These are phyloP conservation scores for Neovahlkampfia damariscottae DNA, from an alignment of 78 protist species.

Conservation along the genomic window DNA sequence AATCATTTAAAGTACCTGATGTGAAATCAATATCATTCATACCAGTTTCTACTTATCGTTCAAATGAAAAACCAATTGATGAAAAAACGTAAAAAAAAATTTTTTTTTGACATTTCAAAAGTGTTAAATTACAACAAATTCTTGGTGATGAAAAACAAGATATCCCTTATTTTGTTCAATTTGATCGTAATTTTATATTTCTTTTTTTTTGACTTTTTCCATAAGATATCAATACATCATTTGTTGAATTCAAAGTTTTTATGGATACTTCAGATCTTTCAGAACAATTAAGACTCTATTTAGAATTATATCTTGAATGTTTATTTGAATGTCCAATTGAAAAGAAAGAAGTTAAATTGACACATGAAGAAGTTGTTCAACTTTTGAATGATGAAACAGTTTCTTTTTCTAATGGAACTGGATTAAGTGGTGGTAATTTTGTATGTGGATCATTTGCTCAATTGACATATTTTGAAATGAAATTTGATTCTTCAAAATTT, in stretches of 20 bases:
- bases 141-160: no score
- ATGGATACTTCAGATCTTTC: background rate
- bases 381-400: background rate
- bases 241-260: background rate
- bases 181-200: no score
- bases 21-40: background rate
- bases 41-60: background rate
- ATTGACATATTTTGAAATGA: background rate
- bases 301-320: background rate
- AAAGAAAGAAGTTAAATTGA: background rate
- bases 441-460: background rate
- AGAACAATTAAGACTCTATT: background rate
- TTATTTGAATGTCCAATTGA: background rate
- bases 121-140: background rate
- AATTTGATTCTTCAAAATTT: background rate
- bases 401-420: background rate
- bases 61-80: no score
- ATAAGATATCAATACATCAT: background rate
- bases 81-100: background rate
- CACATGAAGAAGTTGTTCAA: background rate
- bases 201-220: no score
- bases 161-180: no score
- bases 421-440: background rate
- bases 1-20: background rate
- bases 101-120: background rate